Base-by-base conservation (phyloP, 1,284 basidiomycete species). In the Cutaneotrichosporon spelunceum region DNA sequence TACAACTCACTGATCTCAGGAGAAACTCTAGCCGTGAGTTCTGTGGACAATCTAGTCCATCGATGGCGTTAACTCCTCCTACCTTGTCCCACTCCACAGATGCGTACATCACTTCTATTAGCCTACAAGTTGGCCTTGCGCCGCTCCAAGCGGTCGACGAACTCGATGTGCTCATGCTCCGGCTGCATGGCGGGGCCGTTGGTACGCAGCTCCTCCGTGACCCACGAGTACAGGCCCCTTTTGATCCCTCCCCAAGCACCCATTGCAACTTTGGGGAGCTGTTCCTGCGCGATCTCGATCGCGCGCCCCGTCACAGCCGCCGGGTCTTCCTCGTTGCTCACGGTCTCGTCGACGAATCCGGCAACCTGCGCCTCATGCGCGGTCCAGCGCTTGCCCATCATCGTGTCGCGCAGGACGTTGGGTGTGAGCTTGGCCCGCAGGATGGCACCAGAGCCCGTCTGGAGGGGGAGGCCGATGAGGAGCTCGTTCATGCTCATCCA, bases 401-500 rank as follows among this genome's bases (percentile, higher is more conserved):
- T 85, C 47, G 92, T 86, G 71, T 89, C 87, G 44, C 91, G 85
- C 21, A 70, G 21, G 76, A 77, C 21, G 2, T n/a, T 67, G 85
- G 81, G 24, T 4, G 49, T 27, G 29, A 19, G 21, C 48, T 55
- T 26, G 36, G 57, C 6, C 5, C 13, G 16, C 48, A 50, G 85
- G 81, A 27, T 89, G 79, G 69, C 91, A 91, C 33, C 84, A 81
- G 13, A 27, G 30, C 50, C 24, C 0, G 27, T 26, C 8, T 30
- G 30, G 82, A 82, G 26, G 91, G 78, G 45, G 91, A 77, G 10
- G 84, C 82, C 5, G 85, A 83, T 69, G 91, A 87, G 0, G 86
- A 87, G 89, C 89, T 97, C 93, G 73, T 96, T 96, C 92, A 96
- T 95, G 75, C 86, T 90, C 60, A 91, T 80, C 87, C 90, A 93